phyloP scores from a whole-genome alignment of 129 eudicot genomes.

The Arctium minus region DNA sequence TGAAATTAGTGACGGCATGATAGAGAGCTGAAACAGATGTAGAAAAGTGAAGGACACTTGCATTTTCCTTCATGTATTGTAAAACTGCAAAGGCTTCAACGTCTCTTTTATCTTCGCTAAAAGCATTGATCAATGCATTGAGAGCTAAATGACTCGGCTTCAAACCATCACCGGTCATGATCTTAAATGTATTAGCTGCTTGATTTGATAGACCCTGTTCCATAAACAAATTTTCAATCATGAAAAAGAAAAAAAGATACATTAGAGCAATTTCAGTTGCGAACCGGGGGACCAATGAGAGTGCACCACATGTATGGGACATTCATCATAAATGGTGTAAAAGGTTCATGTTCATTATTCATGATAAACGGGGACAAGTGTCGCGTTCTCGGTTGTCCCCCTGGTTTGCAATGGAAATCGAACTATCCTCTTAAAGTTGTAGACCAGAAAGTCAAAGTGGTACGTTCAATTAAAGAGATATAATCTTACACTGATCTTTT shows the following conservation, averaged over 20 bases:
- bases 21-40: background rate
- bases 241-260: background rate
- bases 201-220: conserved; percentile 87
- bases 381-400: no score
- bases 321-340: no score
- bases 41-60: conserved; percentile 26
- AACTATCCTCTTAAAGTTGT: background rate
- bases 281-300: no score
- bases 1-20: background rate
- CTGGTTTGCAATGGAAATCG: no score
- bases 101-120: conserved; percentile 89
- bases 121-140: conserved; percentile 90
- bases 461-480: background rate
- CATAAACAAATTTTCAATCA: background rate
- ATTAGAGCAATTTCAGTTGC: background rate
- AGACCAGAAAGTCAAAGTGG: conserved; percentile 2
- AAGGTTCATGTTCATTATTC: no score
- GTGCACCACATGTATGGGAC: no score
- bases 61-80: conserved; percentile 93
- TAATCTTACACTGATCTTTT: background rate
- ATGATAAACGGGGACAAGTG: no score
- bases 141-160: conserved; percentile 85
- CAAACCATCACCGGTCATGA: conserved; percentile 83
- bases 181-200: conserved; percentile 79
- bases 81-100: conserved; percentile 87